These are phyloP conservation scores for Prunus dulcis DNA, from an alignment of 306 rosid species.

Conservation along the genomic window DNA sequence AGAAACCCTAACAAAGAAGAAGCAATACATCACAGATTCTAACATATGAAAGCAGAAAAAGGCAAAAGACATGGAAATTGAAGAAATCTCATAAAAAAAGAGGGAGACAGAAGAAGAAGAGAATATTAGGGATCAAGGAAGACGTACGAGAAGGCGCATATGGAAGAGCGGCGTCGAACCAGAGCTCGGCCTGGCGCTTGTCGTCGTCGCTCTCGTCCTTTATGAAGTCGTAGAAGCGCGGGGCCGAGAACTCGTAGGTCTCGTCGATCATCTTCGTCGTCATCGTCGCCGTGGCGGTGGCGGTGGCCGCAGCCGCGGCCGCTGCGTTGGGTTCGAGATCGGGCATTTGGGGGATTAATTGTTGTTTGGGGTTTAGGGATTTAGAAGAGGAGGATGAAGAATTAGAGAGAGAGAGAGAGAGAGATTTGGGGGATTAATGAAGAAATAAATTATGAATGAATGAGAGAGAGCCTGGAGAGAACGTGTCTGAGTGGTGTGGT, in stretches of 20 bases:
- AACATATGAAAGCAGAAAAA: neutral
- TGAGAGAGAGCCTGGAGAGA: neutral
- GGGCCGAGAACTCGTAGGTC: constrained; percentile 83
- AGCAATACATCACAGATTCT: neutral
- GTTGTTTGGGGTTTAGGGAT: neutral
- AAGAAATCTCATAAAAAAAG: neutral
- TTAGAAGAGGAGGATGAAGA: neutral
- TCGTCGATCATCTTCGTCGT: constrained; percentile 54
- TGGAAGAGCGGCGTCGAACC: constrained; percentile 77
- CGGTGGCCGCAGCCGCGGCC: constrained; percentile 36
- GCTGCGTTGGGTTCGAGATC: constrained; percentile 8
- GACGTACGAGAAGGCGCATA: constrained; percentile 92
- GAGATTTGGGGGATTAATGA: constrained; percentile 5
- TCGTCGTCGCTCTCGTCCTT: constrained; percentile 60
- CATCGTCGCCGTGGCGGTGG: too few relatives aligned
- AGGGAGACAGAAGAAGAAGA: neutral
- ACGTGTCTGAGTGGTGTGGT: neutral
- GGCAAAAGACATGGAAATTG: neutral
- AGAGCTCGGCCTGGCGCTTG: constrained; percentile 58
- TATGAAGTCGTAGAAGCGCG: constrained; percentile 71
- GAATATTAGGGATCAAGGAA: neutral
- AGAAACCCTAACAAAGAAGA: too few relatives aligned
- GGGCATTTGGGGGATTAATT: neutral
- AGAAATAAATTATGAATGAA: neutral
- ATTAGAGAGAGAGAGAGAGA: neutral